Evolutionary conservation across 371 early-diverging fungal species (phyloP), one percentile per base, ranked within the genome.

Genomic region (Lichtheimia corymbifera): DNA sequence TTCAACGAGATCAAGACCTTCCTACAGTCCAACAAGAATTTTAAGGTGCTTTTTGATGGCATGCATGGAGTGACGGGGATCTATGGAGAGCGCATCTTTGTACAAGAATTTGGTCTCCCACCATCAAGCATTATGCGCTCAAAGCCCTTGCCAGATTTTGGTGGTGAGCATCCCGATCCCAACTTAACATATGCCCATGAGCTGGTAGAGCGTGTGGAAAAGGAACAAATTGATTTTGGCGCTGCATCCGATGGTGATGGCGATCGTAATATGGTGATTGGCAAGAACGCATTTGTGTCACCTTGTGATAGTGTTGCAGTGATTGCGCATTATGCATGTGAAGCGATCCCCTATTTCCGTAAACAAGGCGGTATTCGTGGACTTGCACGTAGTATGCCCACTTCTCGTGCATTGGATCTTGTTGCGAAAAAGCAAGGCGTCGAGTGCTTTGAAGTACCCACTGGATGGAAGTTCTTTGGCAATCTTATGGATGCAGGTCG

Each of bases 31-130:
- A 83, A 85, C 65, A 85, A 90, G 13, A 73, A 84, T 25, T 97
- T 92, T 70, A 92, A 81, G 51, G 79, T 98, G 61, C 80, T 98
- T 42, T 94, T 98, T 74, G 98, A 98, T 73, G 94, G 92, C 56
- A 93, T 98, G 90, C 91, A 96, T 68, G 97, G 97, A 65, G 98
- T 98, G 9, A 97, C 97, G 12, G 97, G 99, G 14, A 95, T 97
- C 30, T 98, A 98, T 72, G 93, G 86, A 30, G 70, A 88, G 50
- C 87, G 87, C 25, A 83, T 98, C 40, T 93, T 98, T 66, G 87
- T 95, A 18, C 80, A 93, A 45, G 95, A 96, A 72, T 89, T 97
- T 13, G 95, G 94, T n/a, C 83, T 98, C 18, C 84, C 93, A 18
- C 79, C 81, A 55, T 67, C 80, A 12, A 91, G 91, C 11, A 85